Evolutionary conservation across 106 monocot genomes (phyloP), one percentile per base, ranked within the genome.

Genomic region (Dendrobium officinale): DNA sequence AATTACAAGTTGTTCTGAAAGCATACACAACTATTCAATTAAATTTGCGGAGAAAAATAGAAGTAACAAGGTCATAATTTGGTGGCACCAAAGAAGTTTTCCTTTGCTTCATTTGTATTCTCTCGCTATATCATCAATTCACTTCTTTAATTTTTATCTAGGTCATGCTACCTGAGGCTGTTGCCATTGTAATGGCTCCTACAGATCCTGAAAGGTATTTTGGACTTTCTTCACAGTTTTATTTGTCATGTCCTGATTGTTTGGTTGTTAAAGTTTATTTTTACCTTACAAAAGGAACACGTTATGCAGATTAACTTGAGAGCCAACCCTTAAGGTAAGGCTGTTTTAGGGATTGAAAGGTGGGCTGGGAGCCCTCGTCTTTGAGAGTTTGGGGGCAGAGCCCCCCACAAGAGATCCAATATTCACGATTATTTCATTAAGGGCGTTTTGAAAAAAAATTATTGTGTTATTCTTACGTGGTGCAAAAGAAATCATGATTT

Each of bases 161-260:
- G 93, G 84, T 90, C 31, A 93, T 93, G 93, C 78, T 93, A 80
- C 90, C 90, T 80, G 90, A 93, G 80, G 90, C 93, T 17, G 83
- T 90, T 75, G 93, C 93, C 47, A 90, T 93, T 80, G 93, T 93
- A 26, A 87, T 90, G 86, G 90, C 93, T 75, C 93, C 93, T 67
- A 90, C 88, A 41, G 93, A 93, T 80, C 26, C 86, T 55, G 77
- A 79, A 82, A 93, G 93, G 93, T 88, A 81, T 75, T 55, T 64
- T 9, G 22, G 11, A 43, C 76, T 74, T 11, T 2, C 43, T 42
- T 74, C 22, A 51, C 19, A 20, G 43, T 9, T 27, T 48, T 76
- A 76, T 76, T 76, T 33, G 33, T 15, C 33, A 40, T 70, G 4
- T 70, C 24, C 64, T 64, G 24, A 8, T 24, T 64, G 59, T 64